These are phyloP conservation scores for Aspergillus quadrilineatus DNA, from an alignment of 2,329 filamentous ascomycete genomes.

Conservation along the genomic window DNA sequence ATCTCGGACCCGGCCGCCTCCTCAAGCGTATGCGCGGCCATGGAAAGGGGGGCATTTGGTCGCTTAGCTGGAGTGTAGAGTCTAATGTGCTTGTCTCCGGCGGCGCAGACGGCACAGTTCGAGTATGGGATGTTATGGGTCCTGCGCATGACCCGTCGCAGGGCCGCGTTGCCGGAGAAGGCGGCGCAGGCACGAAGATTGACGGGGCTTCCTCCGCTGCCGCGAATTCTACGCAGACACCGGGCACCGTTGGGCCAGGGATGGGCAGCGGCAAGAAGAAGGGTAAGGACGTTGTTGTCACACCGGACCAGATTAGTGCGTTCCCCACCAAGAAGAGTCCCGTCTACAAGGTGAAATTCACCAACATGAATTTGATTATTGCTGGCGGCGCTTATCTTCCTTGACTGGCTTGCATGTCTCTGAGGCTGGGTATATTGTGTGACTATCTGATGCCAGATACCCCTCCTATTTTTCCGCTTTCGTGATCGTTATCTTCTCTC, in stretches of 20 bases:
- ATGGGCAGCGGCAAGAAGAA: constrained; percentile 63
- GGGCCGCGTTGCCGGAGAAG: constrained; percentile 53
- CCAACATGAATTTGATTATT: constrained; percentile 89
- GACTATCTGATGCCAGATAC: constrained; percentile 22
- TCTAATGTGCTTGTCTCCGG: constrained; percentile 87
- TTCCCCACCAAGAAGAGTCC: constrained; percentile 97
- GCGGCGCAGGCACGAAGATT: constrained; percentile 49
- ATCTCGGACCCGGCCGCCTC: constrained; percentile 77
- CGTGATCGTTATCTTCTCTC: not conserved
- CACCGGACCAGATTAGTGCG: constrained; percentile 88
- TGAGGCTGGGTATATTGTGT: constrained; percentile 9
- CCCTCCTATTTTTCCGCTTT: constrained; percentile 8
- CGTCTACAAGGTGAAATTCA: constrained; percentile 89
- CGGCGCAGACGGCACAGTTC: constrained; percentile 87
- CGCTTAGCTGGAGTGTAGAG: constrained; percentile 88
- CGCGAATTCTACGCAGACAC: constrained; percentile 41
- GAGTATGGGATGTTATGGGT: constrained; percentile 86
- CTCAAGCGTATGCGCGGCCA: constrained; percentile 94
- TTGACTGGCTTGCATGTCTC: constrained; percentile 20
- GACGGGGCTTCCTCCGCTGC: constrained; percentile 54
- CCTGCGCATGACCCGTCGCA: constrained; percentile 61
- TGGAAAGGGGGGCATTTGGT: constrained; percentile 90
- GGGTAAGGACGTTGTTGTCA: constrained; percentile 84
- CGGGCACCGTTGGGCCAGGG: constrained; percentile 46
- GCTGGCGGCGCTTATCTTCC: constrained; percentile 72